Base-by-base conservation (phyloP, 371 early-diverging fungal species). In the Hamiltosporidium tvaerminnensis region DNA sequence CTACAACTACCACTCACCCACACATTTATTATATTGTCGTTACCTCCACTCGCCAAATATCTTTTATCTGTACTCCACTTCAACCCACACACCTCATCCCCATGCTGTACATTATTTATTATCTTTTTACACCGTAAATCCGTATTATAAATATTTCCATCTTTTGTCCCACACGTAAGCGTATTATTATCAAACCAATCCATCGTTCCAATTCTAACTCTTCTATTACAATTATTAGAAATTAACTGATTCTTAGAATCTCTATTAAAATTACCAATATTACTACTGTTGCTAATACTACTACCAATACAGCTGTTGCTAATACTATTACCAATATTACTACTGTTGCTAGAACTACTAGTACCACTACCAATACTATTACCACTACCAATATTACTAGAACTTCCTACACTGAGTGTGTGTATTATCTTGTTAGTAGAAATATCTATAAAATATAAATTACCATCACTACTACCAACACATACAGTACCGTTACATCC, bases 71-170 rank as follows among this genome's bases (percentile, higher is more conserved):
- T 23, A 47, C 66, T 63, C 77, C 77, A 79, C 44, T 65, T 71
- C 33, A 79, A 53, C 1, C 80, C 76, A 49, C 77, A 76, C 7
- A 79, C 68, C 55, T 79, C 80, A 39, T 72, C 66, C 14, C 68
- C 69, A 60, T 79, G 77, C 3, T 7, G 5, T 32, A 16, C 5
- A 7, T 5, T 16, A 16, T 52, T 52, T 52, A 52, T 16, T 31
- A 16, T 7, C 12, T 12, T 7, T 23, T 31, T 16, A 10, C 4
- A 9, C 52, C 52, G 4, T 16, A 30, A 44, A 44, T 44, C 44
- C 7, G 7, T 9, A 14, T 44, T 44, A 9, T 9, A 9, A 44
- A 44, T 14, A 7, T 9, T 14, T 9, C 44, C 44, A 9, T 44
- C 9, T 44, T 44, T 44, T 44, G 44, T 44, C 14, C 44, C 44